Percentiles rank a stretch among this genome's conserved stretches.
phyloP scores from a whole-genome alignment of 352 stramenopile genomes.

The Phytophthora hybrid region DNA sequence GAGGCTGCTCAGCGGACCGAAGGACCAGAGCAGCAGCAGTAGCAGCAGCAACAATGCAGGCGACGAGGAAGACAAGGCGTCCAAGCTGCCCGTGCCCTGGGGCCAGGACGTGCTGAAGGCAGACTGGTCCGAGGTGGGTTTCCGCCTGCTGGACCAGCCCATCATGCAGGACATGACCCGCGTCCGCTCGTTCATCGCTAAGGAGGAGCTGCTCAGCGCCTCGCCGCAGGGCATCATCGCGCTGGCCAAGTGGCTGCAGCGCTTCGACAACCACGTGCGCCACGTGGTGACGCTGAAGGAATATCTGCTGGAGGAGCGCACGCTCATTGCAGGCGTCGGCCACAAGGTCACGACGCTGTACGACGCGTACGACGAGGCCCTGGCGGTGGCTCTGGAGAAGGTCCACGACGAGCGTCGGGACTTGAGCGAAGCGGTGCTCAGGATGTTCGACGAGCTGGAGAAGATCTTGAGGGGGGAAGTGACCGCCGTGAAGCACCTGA shows the following conservation, averaged over 20 bases:
- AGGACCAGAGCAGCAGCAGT: constrained; percentile 18
- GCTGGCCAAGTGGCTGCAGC: constrained; percentile 67
- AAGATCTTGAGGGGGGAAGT: constrained; percentile 63
- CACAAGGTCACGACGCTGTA: constrained; percentile 75
- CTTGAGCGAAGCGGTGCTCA: constrained; percentile 51
- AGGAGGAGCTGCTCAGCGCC: constrained; percentile 57
- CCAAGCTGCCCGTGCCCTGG: constrained; percentile 53
- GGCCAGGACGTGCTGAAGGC: constrained; percentile 51
- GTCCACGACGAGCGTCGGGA: constrained; percentile 61
- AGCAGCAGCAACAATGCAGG: neutral
- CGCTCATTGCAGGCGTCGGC: constrained; percentile 57
- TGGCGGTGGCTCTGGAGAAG: constrained; percentile 55
- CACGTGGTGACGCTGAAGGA: constrained; percentile 71
- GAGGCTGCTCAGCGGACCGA: constrained; percentile 50
- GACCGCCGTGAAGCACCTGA: constrained; percentile 57
- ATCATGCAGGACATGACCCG: constrained; percentile 69
- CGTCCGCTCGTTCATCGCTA: constrained; percentile 57
- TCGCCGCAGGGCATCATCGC: constrained; percentile 62
- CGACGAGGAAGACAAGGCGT: constrained; percentile 23
- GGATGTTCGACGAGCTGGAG: constrained; percentile 61
- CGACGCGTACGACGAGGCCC: constrained; percentile 63
- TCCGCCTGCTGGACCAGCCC: constrained; percentile 61
- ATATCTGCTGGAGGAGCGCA: constrained; percentile 71
- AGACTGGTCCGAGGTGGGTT: constrained; percentile 64
- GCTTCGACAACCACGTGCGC: constrained; percentile 70